Conservation (phyloP, 352 stramenopile species). For the Phytophthora macrochlamydospora region DNA sequence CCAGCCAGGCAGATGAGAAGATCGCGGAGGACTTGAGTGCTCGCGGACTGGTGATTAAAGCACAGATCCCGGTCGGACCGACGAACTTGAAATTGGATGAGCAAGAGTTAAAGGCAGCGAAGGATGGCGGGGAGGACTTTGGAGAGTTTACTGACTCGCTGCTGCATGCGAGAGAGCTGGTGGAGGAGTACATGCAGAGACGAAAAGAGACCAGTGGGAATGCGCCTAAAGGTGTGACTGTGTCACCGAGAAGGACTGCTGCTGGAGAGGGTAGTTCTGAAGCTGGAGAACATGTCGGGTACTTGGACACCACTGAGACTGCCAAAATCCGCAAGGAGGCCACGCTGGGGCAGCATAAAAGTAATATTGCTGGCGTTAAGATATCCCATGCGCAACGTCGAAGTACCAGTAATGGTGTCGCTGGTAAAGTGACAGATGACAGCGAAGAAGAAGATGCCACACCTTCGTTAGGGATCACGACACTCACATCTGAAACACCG, state of each 20-base stretch:
- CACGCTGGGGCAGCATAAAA: conserved; percentile 50
- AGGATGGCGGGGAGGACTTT: conserved; percentile 27
- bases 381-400: conserved; percentile 19
- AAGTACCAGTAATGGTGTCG: no score
- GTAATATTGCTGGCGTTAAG: conserved; percentile 54
- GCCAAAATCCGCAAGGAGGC: conserved; percentile 48
- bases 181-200: conserved; percentile 54
- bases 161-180: conserved; percentile 62
- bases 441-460: background rate
- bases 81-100: conserved; percentile 57
- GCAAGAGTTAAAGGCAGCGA: conserved; percentile 32
- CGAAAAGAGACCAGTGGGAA: conserved; percentile 62
- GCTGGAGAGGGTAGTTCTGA: conserved; percentile 14
- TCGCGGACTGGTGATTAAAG: conserved; percentile 69
- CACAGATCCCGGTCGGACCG: conserved; percentile 75
- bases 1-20: conserved; percentile 42
- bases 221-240: conserved; percentile 6
- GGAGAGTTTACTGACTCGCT: conserved; percentile 50
- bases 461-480: background rate
- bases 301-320: conserved; percentile 60
- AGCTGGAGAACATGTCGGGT: conserved; percentile 42
- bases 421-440: no score
- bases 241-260: conserved; percentile 16
- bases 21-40: conserved; percentile 51
- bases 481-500: conserved; percentile 1